Base-by-base conservation (phyloP, 352 stramenopile species). In the Phytophthora fragariaefolia region DNA sequence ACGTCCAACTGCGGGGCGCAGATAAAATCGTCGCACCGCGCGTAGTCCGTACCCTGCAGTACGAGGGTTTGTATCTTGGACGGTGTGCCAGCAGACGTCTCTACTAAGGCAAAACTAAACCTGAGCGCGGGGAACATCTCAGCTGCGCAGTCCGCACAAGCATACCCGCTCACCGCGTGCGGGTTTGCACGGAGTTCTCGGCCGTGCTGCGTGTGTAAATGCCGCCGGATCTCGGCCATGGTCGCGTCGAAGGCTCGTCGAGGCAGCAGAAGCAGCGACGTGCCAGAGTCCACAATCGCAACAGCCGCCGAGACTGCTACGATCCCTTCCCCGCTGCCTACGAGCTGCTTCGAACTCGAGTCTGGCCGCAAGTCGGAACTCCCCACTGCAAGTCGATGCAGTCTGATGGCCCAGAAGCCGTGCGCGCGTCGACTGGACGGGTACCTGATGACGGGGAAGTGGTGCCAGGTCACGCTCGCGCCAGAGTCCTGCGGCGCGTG, bases 251-350 rank as follows among this genome's bases (percentile, higher is more conserved):
- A 90, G 0, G 80, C 69, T 0, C 48, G 61, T 42, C 59, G 54
- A 10, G 81, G 81, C 6, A 92, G 74, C 68, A 92, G 51, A 8
- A 92, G 45, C 20, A 90, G 66, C 40, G 83, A 92, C 1, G 83
- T 92, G 36, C 83, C 83, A 2, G 81, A 90, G 67, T 92, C 83
- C 24, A 92, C 71, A 27, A 92, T 87, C 10, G 74, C 81, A 10
- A 82, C 69, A 18, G 45, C 65, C 24, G 49, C 49, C 24, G 43
- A 64, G 38, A 68, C 56, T 2, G 54, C 56, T 7, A 73, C 55
- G n/a, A 83, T 26, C 3, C 50, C 61, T 18, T 61, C 53, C 38
- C 63, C 49, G 36, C 51, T 53, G 8, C 23, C 52, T 30, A 6
- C 40, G 20, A 38, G 8, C 23, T 64, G 38, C 4, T 58, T 53